These are phyloP conservation scores for Fraxinus xanthoxyloides DNA, from an alignment of 305 asterid genomes.

Conservation along the genomic window DNA sequence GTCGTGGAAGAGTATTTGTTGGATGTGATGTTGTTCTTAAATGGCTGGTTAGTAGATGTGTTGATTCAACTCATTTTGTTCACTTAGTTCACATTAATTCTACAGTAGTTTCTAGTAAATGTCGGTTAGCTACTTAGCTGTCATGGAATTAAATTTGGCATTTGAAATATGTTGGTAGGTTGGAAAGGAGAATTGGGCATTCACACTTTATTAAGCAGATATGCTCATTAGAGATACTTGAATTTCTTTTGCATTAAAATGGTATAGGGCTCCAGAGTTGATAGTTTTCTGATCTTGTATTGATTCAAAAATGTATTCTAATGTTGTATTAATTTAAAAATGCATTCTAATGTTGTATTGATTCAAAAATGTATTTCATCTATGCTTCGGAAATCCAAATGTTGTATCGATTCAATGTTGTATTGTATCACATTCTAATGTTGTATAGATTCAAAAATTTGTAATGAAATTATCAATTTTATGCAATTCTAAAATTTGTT, in stretches of 20 bases:
- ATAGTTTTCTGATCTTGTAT: too few relatives aligned
- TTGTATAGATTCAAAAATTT: too few relatives aligned
- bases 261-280: too few relatives aligned
- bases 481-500: too few relatives aligned
- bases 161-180: slow-evolving; percentile 8
- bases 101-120: background rate
- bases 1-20: slow-evolving; percentile 93
- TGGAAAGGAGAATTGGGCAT: slow-evolving; percentile 5
- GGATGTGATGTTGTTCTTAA: slow-evolving; percentile 87
- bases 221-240: slow-evolving; percentile 10
- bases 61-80: slow-evolving; percentile 11
- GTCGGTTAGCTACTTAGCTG: background rate
- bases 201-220: background rate
- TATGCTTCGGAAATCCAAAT: too few relatives aligned
- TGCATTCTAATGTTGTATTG: too few relatives aligned
- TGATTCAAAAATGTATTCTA: too few relatives aligned
- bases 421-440: too few relatives aligned
- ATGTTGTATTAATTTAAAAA: too few relatives aligned
- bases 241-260: background rate
- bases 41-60: slow-evolving; percentile 83
- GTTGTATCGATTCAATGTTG: too few relatives aligned
- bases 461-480: too few relatives aligned
- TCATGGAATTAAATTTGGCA: background rate
- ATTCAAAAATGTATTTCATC: too few relatives aligned
- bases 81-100: background rate